phyloP scores from a whole-genome alignment of 257 asterid genomes.

The Fraxinus pennsylvanica region DNA sequence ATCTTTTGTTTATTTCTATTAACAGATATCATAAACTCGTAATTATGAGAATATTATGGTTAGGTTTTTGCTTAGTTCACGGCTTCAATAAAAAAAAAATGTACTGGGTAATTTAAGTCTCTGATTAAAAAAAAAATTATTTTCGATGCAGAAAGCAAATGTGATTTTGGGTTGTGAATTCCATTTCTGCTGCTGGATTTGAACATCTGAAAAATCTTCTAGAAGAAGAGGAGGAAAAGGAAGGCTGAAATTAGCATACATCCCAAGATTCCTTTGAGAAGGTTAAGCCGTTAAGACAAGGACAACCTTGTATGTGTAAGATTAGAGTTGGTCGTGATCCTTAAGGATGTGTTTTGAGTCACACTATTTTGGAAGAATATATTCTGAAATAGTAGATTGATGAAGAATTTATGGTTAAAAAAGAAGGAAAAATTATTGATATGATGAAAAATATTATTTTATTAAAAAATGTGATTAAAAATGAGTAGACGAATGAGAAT shows the following conservation, averaged over 20 bases:
- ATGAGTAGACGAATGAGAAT: no score
- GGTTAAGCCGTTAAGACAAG: not conserved
- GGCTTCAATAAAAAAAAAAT: not conserved
- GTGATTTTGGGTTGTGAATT: not conserved
- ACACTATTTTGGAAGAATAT: no score
- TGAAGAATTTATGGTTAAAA: no score
- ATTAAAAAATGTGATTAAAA: no score
- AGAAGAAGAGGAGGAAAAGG: not conserved
- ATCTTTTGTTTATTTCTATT: not conserved
- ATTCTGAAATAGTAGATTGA: no score
- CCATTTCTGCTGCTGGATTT: not conserved
- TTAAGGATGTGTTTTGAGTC: no score
- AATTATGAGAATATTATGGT: constrained; percentile 47
- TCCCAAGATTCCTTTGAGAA: not conserved
- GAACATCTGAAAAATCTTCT: not conserved
- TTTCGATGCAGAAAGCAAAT: not conserved
- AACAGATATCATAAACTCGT: constrained; percentile 3
- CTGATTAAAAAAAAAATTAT: no score
- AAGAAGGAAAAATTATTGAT: no score
- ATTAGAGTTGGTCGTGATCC: not conserved
- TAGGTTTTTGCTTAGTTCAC: not conserved
- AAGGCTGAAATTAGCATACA: not conserved
- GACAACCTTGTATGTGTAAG: not conserved
- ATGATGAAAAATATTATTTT: no score
- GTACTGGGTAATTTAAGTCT: not conserved